Conservation (phyloP, 192 early-diverging fungal species). For the Entomortierella beljakovae region DNA sequence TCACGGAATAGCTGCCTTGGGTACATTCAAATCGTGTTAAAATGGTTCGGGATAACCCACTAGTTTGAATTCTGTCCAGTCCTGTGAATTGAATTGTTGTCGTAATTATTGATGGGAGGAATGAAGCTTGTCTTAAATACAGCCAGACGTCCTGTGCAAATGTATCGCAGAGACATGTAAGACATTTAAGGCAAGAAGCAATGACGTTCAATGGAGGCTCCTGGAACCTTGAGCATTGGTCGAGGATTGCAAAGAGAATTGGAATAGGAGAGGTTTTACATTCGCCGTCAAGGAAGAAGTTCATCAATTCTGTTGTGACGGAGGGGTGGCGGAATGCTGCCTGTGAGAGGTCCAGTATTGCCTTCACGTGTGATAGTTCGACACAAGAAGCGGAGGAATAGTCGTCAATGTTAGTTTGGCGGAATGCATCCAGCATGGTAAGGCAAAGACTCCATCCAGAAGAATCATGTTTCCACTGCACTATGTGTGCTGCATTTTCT, state of each 20-base stretch:
- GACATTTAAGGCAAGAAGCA: conserved; percentile 34
- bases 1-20: conserved; percentile 42
- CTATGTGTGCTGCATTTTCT: conserved; percentile 35
- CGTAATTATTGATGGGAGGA: conserved; percentile 42
- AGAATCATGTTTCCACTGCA: conserved; percentile 29
- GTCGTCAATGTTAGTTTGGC: conserved; percentile 3
- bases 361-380: conserved; percentile 31
- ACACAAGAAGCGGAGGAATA: conserved; percentile 4
- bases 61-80: conserved; percentile 34
- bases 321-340: conserved; percentile 11
- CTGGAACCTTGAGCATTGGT: conserved; percentile 43
- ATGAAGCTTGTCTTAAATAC: conserved; percentile 27
- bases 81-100: conserved; percentile 47
- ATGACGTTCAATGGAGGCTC: conserved; percentile 44
- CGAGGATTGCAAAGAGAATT: conserved; percentile 43
- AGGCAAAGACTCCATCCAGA: conserved; percentile 41
- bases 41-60: conserved; percentile 23
- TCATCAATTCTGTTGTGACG: conserved; percentile 14
- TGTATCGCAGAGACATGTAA: conserved; percentile 19
- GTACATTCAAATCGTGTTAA: conserved; percentile 38
- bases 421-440: conserved; percentile 34
- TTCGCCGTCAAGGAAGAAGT: conserved; percentile 5
- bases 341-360: conserved; percentile 36
- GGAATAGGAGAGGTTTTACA: conserved; percentile 16
- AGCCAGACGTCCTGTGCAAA: conserved; percentile 47